A percentile compares a stretch with the other conserved stretches of the same genome.
These are phyloP conservation scores for Syncephalastrum monosporum DNA, from an alignment of 371 early-diverging fungal genomes.

Conservation along the genomic window DNA sequence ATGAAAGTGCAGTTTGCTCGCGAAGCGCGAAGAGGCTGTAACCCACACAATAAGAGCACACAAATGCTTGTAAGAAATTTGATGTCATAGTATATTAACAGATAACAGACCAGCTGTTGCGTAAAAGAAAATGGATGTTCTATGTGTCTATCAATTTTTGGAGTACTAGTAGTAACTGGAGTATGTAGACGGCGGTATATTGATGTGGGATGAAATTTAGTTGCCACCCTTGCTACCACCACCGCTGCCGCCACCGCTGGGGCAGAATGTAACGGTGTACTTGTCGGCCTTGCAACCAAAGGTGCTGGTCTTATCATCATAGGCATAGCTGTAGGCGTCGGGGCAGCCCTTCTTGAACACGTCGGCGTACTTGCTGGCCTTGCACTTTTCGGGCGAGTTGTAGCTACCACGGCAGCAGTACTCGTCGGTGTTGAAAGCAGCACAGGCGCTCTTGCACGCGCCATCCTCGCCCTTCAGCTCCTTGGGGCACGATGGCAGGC, in stretches of 20 bases:
- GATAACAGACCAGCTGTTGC: too few species aligned
- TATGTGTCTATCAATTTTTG: too few species aligned
- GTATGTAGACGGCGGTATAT: too few species aligned
- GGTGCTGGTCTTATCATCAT: constrained; percentile 31
- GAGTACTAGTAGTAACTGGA: too few species aligned
- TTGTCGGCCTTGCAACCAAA: constrained; percentile 21
- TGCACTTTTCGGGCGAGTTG: constrained; percentile 17
- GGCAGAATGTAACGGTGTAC: constrained; percentile 30
- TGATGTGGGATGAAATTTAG: too few species aligned
- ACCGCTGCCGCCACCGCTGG: background rate
- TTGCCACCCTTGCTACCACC: too few species aligned
- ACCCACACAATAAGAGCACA: too few species aligned
- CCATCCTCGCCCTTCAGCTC: constrained; percentile 12
- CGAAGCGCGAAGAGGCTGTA: too few species aligned
- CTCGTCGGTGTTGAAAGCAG: constrained; percentile 15
- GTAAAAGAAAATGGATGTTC: too few species aligned
- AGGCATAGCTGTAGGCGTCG: constrained; percentile 18
- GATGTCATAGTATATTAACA: too few species aligned
- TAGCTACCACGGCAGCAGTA: constrained; percentile 20
- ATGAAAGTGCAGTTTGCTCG: too few species aligned
- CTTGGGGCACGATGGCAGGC: constrained; percentile 15
- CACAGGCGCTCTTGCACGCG: constrained; percentile 22
- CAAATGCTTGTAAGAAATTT: too few species aligned
- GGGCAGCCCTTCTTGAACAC: constrained; percentile 9
- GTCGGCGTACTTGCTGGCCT: constrained; percentile 12